Evolutionary conservation across 2,329 filamentous ascomycete species (phyloP), one percentile per base, ranked within the genome.

Genomic region (Paracoccidioides lutzii): DNA sequence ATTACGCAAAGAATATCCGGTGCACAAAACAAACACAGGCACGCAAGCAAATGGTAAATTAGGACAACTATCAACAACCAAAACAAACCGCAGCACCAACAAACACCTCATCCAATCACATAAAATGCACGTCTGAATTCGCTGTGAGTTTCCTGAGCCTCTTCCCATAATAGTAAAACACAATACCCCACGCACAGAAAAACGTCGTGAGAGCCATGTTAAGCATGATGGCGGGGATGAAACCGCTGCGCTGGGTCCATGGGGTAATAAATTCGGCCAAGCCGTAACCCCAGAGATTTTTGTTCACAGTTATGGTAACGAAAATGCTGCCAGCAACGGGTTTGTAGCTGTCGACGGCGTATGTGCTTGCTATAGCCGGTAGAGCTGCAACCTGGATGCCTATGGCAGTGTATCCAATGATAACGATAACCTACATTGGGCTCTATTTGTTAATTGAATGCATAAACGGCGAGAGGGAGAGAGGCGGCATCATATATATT

Each of bases 281-380:
- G 0, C 80, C 80, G 63, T 82, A 83, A 0, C 81, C 81, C 78
- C 79, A 82, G 0, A 83, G 55, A 56, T 83, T 83, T 70, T 84
- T 84, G 62, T 82, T 81, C 48, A 84, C 79, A 53, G 81, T 84
- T 59, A 82, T 78, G 6, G 76, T 72, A 0, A 83, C 80, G 64
- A 84, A 81, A 50, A 84, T 69, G 2, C 74, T 76, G 3, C 81
- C 81, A 0, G 81, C 75, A 2, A 83, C 77, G 0, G 81, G 79
- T 67, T 84, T 84, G 67, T 85, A 84, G 55, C 75, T 78, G 64
- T 85, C 82, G 14, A 84, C 76, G 0, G 80, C 79, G 62, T 84
- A 84, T 72, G 69, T 71, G 48, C 62, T 78, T 4, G 72, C 75
- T 56, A 85, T 84, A 10, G 76, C 76, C 0, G 82, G 81, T 10